These are phyloP conservation scores for Aspergillus sp. DNA, from an alignment of 2,329 filamentous ascomycete genomes.

Conservation along the genomic window DNA sequence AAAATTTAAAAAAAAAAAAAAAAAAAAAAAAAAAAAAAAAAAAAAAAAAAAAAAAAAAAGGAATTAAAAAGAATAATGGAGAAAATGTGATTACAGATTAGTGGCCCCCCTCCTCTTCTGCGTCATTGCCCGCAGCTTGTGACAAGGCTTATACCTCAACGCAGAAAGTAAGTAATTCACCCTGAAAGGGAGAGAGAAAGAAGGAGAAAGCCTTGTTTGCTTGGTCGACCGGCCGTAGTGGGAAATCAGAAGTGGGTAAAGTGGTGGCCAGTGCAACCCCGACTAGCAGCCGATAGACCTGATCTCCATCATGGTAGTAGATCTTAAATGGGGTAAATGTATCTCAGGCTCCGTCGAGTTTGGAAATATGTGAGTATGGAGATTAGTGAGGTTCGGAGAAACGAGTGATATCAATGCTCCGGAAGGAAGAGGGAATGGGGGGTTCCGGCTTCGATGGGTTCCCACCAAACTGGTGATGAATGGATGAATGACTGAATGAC, in stretches of 20 bases:
- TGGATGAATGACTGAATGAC: background rate
- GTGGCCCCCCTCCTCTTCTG: background rate
- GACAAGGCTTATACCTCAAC: constrained; percentile 26
- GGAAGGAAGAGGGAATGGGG: constrained; percentile 11
- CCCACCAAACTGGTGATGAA: constrained; percentile 14
- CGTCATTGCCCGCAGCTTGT: constrained; percentile 19
- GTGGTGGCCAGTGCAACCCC: constrained; percentile 35
- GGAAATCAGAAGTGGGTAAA: constrained; percentile 22
- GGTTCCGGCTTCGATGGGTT: constrained; percentile 19
- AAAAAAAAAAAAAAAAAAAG: background rate
- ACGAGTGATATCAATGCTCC: constrained; percentile 25
- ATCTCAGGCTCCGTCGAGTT: constrained; percentile 11
- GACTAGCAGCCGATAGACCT: constrained; percentile 41
- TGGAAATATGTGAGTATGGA: constrained; percentile 14
- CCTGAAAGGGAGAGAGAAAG: no score
- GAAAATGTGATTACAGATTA: constrained; percentile 1
- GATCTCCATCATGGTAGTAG: constrained; percentile 39
- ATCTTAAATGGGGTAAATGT: constrained; percentile 26
- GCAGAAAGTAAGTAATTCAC: no score
- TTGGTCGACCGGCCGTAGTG: constrained; percentile 16
- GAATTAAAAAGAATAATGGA: background rate
- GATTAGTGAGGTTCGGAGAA: constrained; percentile 12
- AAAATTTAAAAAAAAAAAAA: no score
- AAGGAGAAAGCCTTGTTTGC: constrained; percentile 15
- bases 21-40: background rate